phyloP scores from a whole-genome alignment of 106 monocot genomes.

The Dendrobium nobile region DNA sequence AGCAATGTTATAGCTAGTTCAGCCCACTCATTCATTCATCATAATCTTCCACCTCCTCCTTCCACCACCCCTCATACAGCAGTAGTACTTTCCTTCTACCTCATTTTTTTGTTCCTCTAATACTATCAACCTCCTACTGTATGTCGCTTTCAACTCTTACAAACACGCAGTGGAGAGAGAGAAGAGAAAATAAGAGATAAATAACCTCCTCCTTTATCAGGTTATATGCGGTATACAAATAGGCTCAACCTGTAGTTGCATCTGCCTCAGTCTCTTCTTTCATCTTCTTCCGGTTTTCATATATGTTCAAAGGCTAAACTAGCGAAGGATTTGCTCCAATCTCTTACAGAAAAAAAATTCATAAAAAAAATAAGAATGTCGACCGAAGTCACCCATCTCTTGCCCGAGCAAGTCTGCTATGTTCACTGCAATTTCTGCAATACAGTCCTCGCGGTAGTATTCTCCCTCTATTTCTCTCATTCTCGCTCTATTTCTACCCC shows the following conservation, averaged over 20 bases:
- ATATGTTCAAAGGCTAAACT: neutral
- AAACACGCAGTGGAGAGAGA: neutral
- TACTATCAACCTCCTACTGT: neutral
- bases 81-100: neutral
- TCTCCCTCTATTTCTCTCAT: constrained; percentile 1
- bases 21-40: neutral
- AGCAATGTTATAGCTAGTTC: neutral
- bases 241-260: neutral
- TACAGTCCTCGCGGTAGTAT: constrained; percentile 55
- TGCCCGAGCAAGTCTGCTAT: constrained; percentile 49
- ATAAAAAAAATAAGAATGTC: neutral
- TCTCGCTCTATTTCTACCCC: constrained; percentile 3
- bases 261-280: neutral
- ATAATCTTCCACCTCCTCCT: neutral
- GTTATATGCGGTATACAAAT: neutral
- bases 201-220: neutral
- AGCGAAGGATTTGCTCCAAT: neutral
- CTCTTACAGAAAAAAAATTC: neutral
- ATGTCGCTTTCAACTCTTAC: neutral
- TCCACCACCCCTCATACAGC: neutral
- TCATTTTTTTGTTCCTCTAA: neutral
- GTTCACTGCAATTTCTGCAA: constrained; percentile 78
- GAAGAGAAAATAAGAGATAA: neutral
- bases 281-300: neutral
- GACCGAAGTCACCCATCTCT: neutral